phyloP scores from a whole-genome alignment of 306 rosid species.

The Rosa multiflora region DNA sequence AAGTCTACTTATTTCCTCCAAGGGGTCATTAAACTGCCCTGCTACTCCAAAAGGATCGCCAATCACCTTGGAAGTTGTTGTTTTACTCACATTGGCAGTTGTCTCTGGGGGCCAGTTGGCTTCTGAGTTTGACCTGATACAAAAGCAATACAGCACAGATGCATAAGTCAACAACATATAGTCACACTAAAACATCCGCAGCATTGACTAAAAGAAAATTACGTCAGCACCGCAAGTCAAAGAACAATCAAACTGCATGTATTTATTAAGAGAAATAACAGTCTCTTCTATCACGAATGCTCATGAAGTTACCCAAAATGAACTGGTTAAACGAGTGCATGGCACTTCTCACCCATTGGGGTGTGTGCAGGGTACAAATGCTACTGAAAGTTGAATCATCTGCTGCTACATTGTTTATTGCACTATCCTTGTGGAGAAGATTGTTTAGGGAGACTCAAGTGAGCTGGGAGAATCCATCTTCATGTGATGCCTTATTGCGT shows the following conservation, averaged over 20 bases:
- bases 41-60: conserved; percentile 72
- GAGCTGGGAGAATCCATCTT: neutral
- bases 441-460: neutral
- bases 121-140: conserved; percentile 67
- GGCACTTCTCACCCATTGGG: neutral
- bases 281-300: neutral
- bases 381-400: neutral
- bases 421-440: neutral
- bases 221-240: neutral
- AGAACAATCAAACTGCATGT: neutral
- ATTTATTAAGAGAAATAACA: neutral
- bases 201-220: neutral
- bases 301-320: neutral
- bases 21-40: conserved; percentile 56
- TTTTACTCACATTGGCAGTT: conserved; percentile 44
- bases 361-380: neutral
- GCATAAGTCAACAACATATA: neutral
- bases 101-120: conserved; percentile 60
- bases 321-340: neutral
- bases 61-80: conserved; percentile 49
- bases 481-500: neutral
- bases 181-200: neutral
- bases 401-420: neutral
- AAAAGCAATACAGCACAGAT: conserved; percentile 22
- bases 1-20: conserved; percentile 71